These are phyloP conservation scores for Gnomoniopsis smithogilvyi DNA, from an alignment of 2,329 filamentous ascomycete genomes.

Conservation along the genomic window DNA sequence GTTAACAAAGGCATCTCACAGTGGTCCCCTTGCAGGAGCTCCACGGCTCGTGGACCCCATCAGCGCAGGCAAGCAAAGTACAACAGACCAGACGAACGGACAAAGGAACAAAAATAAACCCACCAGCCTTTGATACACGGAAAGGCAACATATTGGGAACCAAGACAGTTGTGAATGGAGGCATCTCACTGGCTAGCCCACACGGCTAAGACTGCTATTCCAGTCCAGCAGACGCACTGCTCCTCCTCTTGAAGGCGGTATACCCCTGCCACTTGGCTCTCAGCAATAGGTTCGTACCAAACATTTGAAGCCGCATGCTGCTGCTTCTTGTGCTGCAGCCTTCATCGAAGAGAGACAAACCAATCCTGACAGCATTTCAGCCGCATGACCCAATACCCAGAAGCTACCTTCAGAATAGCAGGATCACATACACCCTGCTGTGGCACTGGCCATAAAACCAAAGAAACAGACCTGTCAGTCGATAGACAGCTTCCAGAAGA, in stretches of 20 bases:
- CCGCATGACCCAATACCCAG: slow-evolving; percentile 4
- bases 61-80: slow-evolving; percentile 15
- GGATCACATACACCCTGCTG: slow-evolving; percentile 16
- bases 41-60: slow-evolving; percentile 13
- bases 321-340: slow-evolving; percentile 6
- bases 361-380: slow-evolving; percentile 16
- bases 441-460: slow-evolving; percentile 17
- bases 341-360: slow-evolving; percentile 13
- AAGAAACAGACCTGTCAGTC: slow-evolving; percentile 13
- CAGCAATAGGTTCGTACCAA: slow-evolving; percentile 19
- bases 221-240: slow-evolving; percentile 9
- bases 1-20: slow-evolving; percentile 16
- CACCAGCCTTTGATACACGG: slow-evolving; percentile 13
- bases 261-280: slow-evolving; percentile 15
- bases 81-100: slow-evolving; percentile 7
- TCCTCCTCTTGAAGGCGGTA: slow-evolving; percentile 9
- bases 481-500: slow-evolving; percentile 18
- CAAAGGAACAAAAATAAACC: slow-evolving; percentile 21
- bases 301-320: slow-evolving; percentile 19
- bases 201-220: slow-evolving; percentile 13
- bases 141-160: slow-evolving; percentile 12
- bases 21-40: slow-evolving; percentile 7
- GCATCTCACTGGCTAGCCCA: slow-evolving; percentile 9
- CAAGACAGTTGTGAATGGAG: slow-evolving; percentile 14
- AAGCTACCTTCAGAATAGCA: slow-evolving; percentile 15